A percentile compares a stretch with the other conserved stretches of the same genome.
phyloP scores from a whole-genome alignment of 345 rosid genomes.

The Excoecaria cochinchinensis region DNA sequence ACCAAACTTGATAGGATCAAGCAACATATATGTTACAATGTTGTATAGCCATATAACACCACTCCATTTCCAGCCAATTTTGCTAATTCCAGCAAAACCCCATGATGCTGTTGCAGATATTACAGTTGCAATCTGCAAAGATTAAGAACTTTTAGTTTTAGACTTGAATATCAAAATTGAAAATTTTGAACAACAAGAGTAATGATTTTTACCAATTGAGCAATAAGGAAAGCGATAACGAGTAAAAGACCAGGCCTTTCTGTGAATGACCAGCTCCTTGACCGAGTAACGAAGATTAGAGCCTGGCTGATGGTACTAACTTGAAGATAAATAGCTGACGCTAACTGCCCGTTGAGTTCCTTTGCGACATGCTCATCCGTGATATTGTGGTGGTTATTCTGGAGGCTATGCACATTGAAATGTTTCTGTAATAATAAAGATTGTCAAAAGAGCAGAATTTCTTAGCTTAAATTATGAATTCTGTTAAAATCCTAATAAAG shows the following conservation, averaged over 20 bases:
- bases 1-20: conserved; percentile 82
- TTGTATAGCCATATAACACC: conserved; percentile 80
- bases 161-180: no score
- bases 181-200: background rate
- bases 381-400: conserved; percentile 15
- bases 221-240: conserved; percentile 61
- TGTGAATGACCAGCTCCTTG: conserved; percentile 56
- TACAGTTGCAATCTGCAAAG: conserved; percentile 57
- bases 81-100: conserved; percentile 58
- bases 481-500: no score
- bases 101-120: conserved; percentile 59
- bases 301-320: conserved; percentile 88
- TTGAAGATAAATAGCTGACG: conserved; percentile 71
- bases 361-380: conserved; percentile 17
- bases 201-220: conserved; percentile 45
- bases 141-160: background rate
- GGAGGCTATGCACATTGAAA: conserved; percentile 40
- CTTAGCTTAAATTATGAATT: background rate
- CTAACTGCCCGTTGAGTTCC: conserved; percentile 36
- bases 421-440: conserved; percentile 36
- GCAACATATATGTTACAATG: conserved; percentile 55
- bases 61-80: conserved; percentile 78
- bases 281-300: conserved; percentile 73
- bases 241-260: conserved; percentile 73
- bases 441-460: background rate